A percentile compares a stretch with the other conserved stretches of the same genome.
These are phyloP conservation scores for Ceratobasidium sp. DNA, from an alignment of 1,284 basidiomycete genomes.

Conservation along the genomic window DNA sequence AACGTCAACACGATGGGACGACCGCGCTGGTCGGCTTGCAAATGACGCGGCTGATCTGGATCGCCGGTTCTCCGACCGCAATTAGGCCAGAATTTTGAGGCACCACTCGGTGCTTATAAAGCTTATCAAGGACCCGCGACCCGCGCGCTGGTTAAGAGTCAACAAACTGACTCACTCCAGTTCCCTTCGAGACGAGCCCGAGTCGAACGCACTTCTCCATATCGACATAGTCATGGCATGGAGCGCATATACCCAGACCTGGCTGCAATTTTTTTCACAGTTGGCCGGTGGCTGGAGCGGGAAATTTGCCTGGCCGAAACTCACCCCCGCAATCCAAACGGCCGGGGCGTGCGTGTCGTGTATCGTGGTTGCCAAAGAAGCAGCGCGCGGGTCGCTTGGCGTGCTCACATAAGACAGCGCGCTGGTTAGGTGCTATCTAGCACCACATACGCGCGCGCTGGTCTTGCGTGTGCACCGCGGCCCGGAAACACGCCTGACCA, in stretches of 20 bases:
- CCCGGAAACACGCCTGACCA: not conserved
- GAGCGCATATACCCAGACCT: not conserved
- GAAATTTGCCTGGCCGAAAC: not conserved
- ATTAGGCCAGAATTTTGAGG: not conserved
- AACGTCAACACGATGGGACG: not conserved
- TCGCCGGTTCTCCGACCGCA: not conserved
- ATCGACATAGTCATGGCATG: not conserved
- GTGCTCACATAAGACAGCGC: constrained; percentile 4
- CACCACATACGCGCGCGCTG: constrained; percentile 1
- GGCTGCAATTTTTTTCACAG: not conserved
- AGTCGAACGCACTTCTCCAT: not conserved
- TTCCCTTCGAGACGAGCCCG: not conserved
- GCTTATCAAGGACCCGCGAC: not conserved
- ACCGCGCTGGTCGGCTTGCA: not conserved
- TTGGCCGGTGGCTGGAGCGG: not conserved
- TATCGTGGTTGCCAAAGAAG: not conserved
- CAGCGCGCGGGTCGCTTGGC: constrained; percentile 20
- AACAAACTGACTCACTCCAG: not conserved
- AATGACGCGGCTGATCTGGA: not conserved
- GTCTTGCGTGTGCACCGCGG: not conserved
- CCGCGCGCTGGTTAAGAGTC: not conserved
- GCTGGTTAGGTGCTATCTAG: not conserved
- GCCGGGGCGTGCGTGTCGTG: not conserved
- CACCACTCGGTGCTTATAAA: not conserved
- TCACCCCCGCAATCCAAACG: not conserved